phyloP scores from a whole-genome alignment of 345 rosid species.

The Kernera saxatilis region DNA sequence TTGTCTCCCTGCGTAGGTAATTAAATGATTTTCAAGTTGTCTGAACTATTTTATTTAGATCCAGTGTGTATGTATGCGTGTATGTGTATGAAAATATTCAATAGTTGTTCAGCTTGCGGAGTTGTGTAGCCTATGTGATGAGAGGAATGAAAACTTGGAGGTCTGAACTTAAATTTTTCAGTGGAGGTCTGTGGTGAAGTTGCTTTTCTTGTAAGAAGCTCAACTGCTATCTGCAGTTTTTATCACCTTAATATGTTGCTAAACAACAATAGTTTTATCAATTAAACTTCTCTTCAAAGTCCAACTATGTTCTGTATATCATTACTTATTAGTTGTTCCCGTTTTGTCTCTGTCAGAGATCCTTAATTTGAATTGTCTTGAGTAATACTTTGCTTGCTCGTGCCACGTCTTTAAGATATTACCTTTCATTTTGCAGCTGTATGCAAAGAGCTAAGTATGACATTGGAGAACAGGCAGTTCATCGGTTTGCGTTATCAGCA shows the following conservation, averaged over 20 bases:
- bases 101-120: neutral
- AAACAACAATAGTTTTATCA: neutral
- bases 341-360: neutral
- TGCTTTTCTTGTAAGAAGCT: neutral
- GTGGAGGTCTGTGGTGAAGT: conserved; percentile 2
- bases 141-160: neutral
- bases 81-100: neutral
- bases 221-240: neutral
- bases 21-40: neutral
- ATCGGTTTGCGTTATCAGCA: conserved; percentile 85
- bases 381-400: neutral
- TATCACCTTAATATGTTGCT: neutral
- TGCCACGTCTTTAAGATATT: neutral
- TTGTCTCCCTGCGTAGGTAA: neutral
- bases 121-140: neutral
- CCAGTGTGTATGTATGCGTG: neutral
- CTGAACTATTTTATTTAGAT: neutral
- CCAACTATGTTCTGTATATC: neutral
- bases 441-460: conserved; percentile 95
- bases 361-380: neutral
- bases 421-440: conserved; percentile 55
- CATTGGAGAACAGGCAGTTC: conserved; percentile 91
- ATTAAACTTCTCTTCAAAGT: neutral
- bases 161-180: neutral
- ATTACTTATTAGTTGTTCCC: neutral